These are phyloP conservation scores for Cyberlindnera xishuangbannaensis DNA, from an alignment of 805 yeast species.

Conservation along the genomic window DNA sequence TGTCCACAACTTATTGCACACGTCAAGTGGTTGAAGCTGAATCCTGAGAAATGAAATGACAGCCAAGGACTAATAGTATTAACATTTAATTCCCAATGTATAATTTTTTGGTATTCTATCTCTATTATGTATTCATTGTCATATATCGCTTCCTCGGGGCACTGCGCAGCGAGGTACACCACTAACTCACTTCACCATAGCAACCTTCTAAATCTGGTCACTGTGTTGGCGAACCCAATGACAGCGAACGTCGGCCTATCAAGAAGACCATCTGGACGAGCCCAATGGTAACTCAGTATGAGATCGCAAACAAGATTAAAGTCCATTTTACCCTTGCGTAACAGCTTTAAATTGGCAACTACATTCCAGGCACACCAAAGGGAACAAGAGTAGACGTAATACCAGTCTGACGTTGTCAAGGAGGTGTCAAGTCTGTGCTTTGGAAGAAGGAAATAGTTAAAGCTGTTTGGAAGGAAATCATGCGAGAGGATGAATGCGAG, in stretches of 20 bases:
- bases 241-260: conserved; percentile 15
- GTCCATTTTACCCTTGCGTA: conserved; percentile 5
- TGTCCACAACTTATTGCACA: conserved; percentile 32
- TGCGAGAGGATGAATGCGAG: conserved; percentile 16
- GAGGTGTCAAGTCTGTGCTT: conserved; percentile 8
- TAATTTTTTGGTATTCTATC: too few relatives aligned
- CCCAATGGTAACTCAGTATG: conserved; percentile 20
- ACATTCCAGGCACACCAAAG: conserved; percentile 16
- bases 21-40: conserved; percentile 27
- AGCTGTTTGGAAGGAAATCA: conserved; percentile 13
- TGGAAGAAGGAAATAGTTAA: conserved; percentile 11
- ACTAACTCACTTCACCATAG: too few relatives aligned
- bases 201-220: conserved; percentile 8
- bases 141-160: too few relatives aligned
- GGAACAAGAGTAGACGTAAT: conserved; percentile 19
- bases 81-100: not conserved
- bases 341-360: conserved; percentile 11
- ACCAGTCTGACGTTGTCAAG: conserved; percentile 17
- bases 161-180: too few relatives aligned
- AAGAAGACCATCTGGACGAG: conserved; percentile 14
- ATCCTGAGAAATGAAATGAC: conserved; percentile 26
- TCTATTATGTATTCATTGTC: too few relatives aligned
- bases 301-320: conserved; percentile 14
- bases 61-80: too few relatives aligned
- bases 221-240: conserved; percentile 16